Evolutionary conservation across 306 rosid species (phyloP).

Genomic region (Quercus alba): DNA sequence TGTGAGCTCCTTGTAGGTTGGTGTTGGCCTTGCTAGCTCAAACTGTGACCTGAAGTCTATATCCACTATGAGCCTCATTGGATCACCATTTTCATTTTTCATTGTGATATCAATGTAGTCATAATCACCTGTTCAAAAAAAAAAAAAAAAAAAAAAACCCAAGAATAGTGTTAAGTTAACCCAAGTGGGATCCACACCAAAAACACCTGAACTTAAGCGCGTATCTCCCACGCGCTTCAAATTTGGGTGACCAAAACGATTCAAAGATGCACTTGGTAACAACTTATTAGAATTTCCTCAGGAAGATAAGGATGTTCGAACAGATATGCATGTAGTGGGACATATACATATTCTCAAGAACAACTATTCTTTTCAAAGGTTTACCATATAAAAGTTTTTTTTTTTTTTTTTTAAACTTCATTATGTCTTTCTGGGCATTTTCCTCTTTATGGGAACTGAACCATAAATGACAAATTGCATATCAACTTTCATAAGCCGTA

Average conservation of each 20-base stretch:
- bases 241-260: neutral
- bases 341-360: neutral
- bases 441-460: neutral
- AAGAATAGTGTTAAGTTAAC: neutral
- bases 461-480: neutral
- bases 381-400: neutral
- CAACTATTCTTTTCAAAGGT: too few species aligned
- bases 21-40: constrained; percentile 74
- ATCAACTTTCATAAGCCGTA: neutral
- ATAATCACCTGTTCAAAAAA: constrained; percentile 48
- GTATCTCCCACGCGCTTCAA: neutral
- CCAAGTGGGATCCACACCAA: neutral
- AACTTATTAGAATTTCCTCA: too few species aligned
- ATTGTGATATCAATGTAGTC: constrained; percentile 54
- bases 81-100: constrained; percentile 25
- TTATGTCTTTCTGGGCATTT: neutral
- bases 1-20: constrained; percentile 45
- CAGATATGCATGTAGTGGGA: neutral
- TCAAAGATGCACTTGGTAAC: neutral
- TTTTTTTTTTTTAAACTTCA: neutral
- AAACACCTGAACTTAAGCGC: neutral
- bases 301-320: neutral
- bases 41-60: constrained; percentile 79
- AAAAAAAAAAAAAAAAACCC: neutral
- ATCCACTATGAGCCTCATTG: constrained; percentile 58